A percentile compares a stretch with the other conserved stretches of the same genome.
Evolutionary conservation across 257 asterid species (phyloP).

Genomic region (Penstemon davidsonii): DNA sequence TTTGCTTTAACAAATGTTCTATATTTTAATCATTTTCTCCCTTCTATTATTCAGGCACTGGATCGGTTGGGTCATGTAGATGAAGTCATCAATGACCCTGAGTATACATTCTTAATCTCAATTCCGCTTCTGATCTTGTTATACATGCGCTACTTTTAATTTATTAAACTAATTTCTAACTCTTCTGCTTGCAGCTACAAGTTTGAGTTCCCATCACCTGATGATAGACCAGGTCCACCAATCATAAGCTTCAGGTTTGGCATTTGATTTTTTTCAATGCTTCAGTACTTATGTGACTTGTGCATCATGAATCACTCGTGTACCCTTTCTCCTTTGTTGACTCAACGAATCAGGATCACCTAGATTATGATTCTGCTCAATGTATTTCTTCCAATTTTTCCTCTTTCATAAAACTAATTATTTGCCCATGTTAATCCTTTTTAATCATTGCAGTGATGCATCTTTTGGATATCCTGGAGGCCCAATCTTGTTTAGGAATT

Average conservation of each 20-base stretch:
- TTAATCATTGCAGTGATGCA: conserved; percentile 80
- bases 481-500: conserved; percentile 72
- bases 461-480: conserved; percentile 99
- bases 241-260: conserved; percentile 93
- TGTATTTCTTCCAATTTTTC: background rate
- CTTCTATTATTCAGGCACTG: conserved; percentile 62
- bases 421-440: conserved; percentile 15
- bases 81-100: conserved; percentile 91
- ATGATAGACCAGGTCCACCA: conserved; percentile 97
- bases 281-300: conserved; percentile 18
- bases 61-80: conserved; percentile 92
- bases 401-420: background rate
- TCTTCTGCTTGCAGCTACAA: conserved; percentile 72
- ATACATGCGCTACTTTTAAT: conserved; percentile 7
- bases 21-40: conserved; percentile 19
- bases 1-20: background rate
- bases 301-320: conserved; percentile 4
- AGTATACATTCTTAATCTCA: conserved; percentile 50
- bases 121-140: background rate
- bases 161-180: conserved; percentile 15
- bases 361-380: conserved; percentile 5
- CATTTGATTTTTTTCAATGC: conserved; percentile 24
- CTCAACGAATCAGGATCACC: background rate
- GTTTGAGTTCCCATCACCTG: conserved; percentile 98
- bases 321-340: conserved; percentile 14